Evolutionary conservation across 2,329 filamentous ascomycete genomes (phyloP).

Genomic region (Talaromyces islandicus): DNA sequence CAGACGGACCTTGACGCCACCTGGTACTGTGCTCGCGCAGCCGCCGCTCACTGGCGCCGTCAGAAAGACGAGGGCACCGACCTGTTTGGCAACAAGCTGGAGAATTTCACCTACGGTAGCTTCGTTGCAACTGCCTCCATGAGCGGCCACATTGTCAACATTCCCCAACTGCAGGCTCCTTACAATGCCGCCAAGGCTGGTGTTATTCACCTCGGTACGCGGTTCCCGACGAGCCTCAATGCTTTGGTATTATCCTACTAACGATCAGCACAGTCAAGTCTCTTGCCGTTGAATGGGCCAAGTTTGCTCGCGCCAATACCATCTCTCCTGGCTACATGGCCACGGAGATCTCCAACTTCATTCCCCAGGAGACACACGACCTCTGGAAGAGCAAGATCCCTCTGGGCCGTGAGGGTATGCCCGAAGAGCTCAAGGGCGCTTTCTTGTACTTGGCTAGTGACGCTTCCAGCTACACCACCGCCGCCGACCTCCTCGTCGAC

Average conservation of each 20-base stretch:
- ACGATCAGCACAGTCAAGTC: conserved; percentile 50
- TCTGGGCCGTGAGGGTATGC: conserved; percentile 68
- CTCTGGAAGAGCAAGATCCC: conserved; percentile 75
- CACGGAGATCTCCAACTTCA: conserved; percentile 65
- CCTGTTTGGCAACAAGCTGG: conserved; percentile 55
- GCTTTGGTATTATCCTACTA: neutral
- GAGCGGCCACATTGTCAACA: conserved; percentile 71
- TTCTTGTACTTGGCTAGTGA: conserved; percentile 43
- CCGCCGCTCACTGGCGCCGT: conserved; percentile 62
- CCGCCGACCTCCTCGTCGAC: conserved; percentile 43
- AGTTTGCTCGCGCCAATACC: conserved; percentile 66
- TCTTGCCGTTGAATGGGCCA: conserved; percentile 70
- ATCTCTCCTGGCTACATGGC: conserved; percentile 71
- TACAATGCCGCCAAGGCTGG: conserved; percentile 71
- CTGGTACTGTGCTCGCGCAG: conserved; percentile 69
- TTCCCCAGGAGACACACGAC: conserved; percentile 59
- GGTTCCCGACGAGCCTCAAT: conserved; percentile 44
- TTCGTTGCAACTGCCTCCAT: conserved; percentile 77
- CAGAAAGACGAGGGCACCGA: conserved; percentile 64
- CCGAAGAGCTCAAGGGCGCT: conserved; percentile 73
- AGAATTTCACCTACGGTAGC: conserved; percentile 58
- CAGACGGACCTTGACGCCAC: conserved; percentile 68
- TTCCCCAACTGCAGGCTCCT: conserved; percentile 67
- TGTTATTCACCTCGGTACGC: conserved; percentile 41
- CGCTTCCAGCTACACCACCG: conserved; percentile 46